Evolutionary conservation across 1,284 basidiomycete genomes (phyloP).

Genomic region (Rhodotorula sp.): DNA sequence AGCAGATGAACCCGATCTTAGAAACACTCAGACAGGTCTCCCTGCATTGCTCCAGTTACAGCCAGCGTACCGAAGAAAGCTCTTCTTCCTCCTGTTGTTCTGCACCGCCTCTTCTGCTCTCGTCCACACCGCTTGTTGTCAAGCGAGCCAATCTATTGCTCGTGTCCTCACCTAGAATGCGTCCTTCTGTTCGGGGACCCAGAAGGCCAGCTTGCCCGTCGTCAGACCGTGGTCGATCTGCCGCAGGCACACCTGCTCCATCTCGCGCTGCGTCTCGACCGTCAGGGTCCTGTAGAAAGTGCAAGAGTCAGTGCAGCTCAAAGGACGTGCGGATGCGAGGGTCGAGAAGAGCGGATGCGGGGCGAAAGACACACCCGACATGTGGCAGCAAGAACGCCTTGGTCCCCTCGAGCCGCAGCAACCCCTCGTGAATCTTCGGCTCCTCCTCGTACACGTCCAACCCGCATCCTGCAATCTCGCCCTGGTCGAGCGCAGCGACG

Average conservation of each 20-base stretch:
- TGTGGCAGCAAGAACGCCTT: constrained; percentile 72
- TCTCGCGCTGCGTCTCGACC: constrained; percentile 49
- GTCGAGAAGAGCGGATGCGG: no score
- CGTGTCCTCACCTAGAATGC: constrained; percentile 12
- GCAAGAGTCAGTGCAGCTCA: constrained; percentile 73
- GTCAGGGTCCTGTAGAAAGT: constrained; percentile 58
- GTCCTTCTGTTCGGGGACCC: constrained; percentile 48
- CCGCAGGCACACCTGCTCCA: constrained; percentile 50
- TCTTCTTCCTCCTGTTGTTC: no score
- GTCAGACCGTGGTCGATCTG: constrained; percentile 47
- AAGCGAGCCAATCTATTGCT: background rate
- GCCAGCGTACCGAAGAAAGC: no score
- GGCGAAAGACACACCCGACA: constrained; percentile 58
- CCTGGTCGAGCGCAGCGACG: constrained; percentile 77
- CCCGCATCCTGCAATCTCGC: constrained; percentile 48
- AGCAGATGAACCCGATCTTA: no score
- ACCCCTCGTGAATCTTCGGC: constrained; percentile 64
- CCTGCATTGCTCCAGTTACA: no score
- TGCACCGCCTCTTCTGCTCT: no score
- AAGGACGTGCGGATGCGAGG: constrained; percentile 56
- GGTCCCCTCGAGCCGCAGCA: constrained; percentile 72
- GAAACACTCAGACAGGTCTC: no score
- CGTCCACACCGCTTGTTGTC: no score
- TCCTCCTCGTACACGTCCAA: constrained; percentile 40
- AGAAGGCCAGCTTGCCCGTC: constrained; percentile 46